Evolutionary conservation across 805 yeast species (phyloP).

Genomic region (Saccharomycopsis schoenii): DNA sequence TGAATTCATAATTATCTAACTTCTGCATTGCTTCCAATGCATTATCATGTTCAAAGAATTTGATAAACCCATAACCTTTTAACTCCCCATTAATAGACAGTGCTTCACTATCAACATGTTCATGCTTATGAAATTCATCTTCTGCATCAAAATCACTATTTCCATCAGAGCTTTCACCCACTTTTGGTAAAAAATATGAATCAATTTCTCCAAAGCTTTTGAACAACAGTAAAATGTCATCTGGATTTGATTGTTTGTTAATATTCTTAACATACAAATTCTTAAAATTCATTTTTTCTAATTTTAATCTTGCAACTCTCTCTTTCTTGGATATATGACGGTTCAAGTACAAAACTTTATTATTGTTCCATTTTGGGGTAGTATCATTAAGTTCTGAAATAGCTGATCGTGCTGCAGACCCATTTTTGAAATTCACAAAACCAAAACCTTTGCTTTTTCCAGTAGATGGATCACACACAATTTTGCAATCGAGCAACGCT

Average conservation of each 20-base stretch:
- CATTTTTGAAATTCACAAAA: slow-evolving; percentile 52
- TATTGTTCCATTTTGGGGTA: slow-evolving; percentile 23
- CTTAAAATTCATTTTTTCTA: slow-evolving; percentile 37
- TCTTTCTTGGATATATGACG: slow-evolving; percentile 59
- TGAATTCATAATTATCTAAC: slow-evolving; percentile 35
- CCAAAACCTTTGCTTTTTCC: slow-evolving; percentile 48
- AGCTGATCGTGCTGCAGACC: slow-evolving; percentile 53
- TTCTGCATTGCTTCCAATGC: slow-evolving; percentile 39
- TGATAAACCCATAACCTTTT: slow-evolving; percentile 46
- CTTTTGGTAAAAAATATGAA: slow-evolving; percentile 42
- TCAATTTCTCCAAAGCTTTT: slow-evolving; percentile 37
- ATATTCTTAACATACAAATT: slow-evolving; percentile 46
- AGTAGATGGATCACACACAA: slow-evolving; percentile 34
- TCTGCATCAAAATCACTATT: slow-evolving; percentile 3
- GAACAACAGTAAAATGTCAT: slow-evolving; percentile 35
- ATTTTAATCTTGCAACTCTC: slow-evolving; percentile 38
- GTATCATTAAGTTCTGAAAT: slow-evolving; percentile 44
- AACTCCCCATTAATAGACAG: slow-evolving; percentile 19
- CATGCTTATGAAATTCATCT: slow-evolving; percentile 7
- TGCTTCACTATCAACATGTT: not conserved
- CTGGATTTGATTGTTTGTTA: slow-evolving; percentile 31
- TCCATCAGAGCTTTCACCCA: slow-evolving; percentile 19
- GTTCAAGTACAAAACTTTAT: slow-evolving; percentile 38
- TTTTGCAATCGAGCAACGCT: slow-evolving; percentile 35
- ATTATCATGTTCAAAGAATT: slow-evolving; percentile 37